phyloP scores from a whole-genome alignment of 1,139 yeast genomes.

The Maudiozyma humilis region DNA sequence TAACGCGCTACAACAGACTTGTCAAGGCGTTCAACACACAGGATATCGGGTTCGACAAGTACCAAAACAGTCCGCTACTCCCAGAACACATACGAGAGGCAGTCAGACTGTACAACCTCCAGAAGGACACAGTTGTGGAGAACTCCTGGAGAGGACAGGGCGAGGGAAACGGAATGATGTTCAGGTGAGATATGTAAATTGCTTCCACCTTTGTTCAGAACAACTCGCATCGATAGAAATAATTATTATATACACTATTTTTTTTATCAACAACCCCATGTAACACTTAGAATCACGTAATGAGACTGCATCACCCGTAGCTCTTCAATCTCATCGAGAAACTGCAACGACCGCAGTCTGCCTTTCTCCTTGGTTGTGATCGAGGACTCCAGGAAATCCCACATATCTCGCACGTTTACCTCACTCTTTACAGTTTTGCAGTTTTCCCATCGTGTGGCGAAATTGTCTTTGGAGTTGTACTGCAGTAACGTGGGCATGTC shows the following conservation, averaged over 20 bases:
- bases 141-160: slow-evolving; percentile 71
- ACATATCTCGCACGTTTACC: slow-evolving; percentile 46
- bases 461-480: slow-evolving; percentile 44
- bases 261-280: slow-evolving; percentile 17
- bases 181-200: slow-evolving; percentile 41
- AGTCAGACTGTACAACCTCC: slow-evolving; percentile 64
- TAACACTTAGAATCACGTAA: slow-evolving; percentile 49
- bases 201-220: background rate
- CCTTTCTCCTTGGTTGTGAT: slow-evolving; percentile 39
- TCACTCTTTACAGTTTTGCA: slow-evolving; percentile 16
- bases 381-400: slow-evolving; percentile 55
- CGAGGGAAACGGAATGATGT: slow-evolving; percentile 59
- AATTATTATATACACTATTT: slow-evolving; percentile 16
- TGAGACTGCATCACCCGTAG: slow-evolving; percentile 64
- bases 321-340: slow-evolving; percentile 88
- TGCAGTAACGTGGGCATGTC: slow-evolving; percentile 52
- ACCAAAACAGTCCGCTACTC: slow-evolving; percentile 50
- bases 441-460: slow-evolving; percentile 34
- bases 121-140: slow-evolving; percentile 56
- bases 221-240: background rate
- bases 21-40: slow-evolving; percentile 25
- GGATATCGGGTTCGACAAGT: slow-evolving; percentile 34
- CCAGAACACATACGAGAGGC: slow-evolving; percentile 89
- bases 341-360: slow-evolving; percentile 57
- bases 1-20: slow-evolving; percentile 25